Evolutionary conservation across 306 rosid genomes (phyloP).

Genomic region (Prunus kanzakura): DNA sequence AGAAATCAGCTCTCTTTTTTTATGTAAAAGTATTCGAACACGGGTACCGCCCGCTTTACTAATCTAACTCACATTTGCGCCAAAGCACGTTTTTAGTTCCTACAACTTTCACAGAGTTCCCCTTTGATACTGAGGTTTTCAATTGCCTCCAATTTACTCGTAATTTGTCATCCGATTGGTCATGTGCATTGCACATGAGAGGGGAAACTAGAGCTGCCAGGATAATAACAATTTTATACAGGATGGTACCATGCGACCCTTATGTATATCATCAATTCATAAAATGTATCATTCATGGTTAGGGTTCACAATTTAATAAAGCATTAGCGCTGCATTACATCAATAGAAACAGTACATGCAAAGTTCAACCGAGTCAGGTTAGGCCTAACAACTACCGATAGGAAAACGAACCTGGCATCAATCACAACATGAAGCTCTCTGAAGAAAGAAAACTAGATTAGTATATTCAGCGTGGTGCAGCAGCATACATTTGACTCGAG

Average conservation of each 20-base stretch:
- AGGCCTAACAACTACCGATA: conserved; percentile 6
- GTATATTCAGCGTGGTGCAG: conserved; percentile 54
- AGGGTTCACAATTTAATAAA: not conserved
- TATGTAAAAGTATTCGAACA: too few relatives aligned
- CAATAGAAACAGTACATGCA: not conserved
- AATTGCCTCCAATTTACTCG: too few relatives aligned
- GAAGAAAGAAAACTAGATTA: not conserved
- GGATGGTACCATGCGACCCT: too few relatives aligned
- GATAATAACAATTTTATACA: not conserved
- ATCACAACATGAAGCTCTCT: not conserved
- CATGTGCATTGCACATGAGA: too few relatives aligned
- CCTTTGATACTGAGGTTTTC: too few relatives aligned
- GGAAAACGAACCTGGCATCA: conserved; percentile 7
- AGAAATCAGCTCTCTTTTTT: too few relatives aligned
- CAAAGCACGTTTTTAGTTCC: too few relatives aligned
- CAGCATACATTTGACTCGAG: conserved; percentile 72
- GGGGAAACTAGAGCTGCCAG: too few relatives aligned
- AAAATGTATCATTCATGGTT: not conserved
- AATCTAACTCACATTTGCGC: too few relatives aligned
- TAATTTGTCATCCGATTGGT: too few relatives aligned
- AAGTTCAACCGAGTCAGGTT: not conserved
- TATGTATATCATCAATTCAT: not conserved
- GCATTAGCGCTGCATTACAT: conserved; percentile 6
- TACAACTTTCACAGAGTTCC: too few relatives aligned
- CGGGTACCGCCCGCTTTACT: too few relatives aligned